Conservation (phyloP, 768 basidiomycete species). For the Leccinellum rugosiceps region DNA sequence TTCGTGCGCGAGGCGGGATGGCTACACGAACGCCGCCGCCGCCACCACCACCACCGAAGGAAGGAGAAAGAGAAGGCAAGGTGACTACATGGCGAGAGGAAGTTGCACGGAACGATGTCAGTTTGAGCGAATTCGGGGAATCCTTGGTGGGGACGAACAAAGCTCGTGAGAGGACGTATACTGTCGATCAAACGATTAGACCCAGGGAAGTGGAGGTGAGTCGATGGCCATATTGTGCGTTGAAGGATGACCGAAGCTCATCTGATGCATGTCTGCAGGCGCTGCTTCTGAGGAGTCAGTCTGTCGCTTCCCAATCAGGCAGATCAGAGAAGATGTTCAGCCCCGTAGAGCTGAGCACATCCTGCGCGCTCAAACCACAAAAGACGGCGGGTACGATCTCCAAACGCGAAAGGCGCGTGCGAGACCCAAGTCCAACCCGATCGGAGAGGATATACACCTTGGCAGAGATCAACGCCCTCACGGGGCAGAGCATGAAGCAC, state of each 20-base stretch:
- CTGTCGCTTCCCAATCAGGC: constrained; percentile 20
- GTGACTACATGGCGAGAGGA: constrained; percentile 58
- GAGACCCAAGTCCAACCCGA: constrained; percentile 28
- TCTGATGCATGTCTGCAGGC: constrained; percentile 8
- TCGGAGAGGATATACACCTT: constrained; percentile 35
- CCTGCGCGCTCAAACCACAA: constrained; percentile 16
- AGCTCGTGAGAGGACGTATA: constrained; percentile 9
- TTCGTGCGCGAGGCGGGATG: constrained; percentile 8
- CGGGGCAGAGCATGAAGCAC: constrained; percentile 23
- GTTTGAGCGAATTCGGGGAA: constrained; percentile 23
- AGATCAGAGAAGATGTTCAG: constrained; percentile 25
- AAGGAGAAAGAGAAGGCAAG: constrained; percentile 28
- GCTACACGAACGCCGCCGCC: constrained; percentile 2
- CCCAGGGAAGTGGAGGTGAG: constrained; percentile 24
- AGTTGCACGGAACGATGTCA: constrained; percentile 38
- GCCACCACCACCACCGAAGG: constrained; percentile 12
- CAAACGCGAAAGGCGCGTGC: constrained; percentile 19
- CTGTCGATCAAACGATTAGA: constrained; percentile 12
- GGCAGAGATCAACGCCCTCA: constrained; percentile 32
- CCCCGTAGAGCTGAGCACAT: constrained; percentile 18
- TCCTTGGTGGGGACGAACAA: constrained; percentile 11
- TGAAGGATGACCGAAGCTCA: neutral
- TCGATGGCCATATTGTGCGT: neutral
- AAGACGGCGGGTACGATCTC: constrained; percentile 4
- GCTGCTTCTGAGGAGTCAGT: constrained; percentile 20